phyloP scores from a whole-genome alignment of 2,329 filamentous ascomycete species.

The Nannizzia gypsea region DNA sequence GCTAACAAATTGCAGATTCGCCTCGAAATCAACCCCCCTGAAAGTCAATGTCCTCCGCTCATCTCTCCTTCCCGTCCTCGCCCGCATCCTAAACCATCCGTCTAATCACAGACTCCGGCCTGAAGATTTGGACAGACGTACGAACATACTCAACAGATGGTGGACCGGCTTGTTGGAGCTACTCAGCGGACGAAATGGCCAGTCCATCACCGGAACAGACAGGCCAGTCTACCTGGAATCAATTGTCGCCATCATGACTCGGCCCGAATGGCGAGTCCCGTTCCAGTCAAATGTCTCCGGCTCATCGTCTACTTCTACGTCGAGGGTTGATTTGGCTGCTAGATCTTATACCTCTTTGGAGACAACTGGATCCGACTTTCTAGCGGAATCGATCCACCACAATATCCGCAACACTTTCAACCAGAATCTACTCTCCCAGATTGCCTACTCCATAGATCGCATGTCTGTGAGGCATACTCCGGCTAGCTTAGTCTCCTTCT shows the following conservation, averaged over 20 bases:
- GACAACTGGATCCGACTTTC: conserved; percentile 53
- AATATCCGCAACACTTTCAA: conserved; percentile 81
- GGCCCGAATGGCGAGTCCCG: conserved; percentile 72
- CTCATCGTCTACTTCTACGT: conserved; percentile 40
- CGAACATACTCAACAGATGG: conserved; percentile 77
- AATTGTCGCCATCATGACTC: conserved; percentile 69
- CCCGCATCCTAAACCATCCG: conserved; percentile 54
- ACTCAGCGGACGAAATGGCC: conserved; percentile 61
- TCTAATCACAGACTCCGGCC: conserved; percentile 54
- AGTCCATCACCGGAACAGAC: conserved; percentile 73
- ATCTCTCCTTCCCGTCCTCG: conserved; percentile 64
- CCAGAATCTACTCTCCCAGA: conserved; percentile 68
- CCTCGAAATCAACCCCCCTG: conserved; percentile 58
- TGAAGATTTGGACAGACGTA: conserved; percentile 70
- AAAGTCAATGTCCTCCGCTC: conserved; percentile 65
- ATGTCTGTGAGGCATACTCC: conserved; percentile 67
- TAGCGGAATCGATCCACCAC: conserved; percentile 67
- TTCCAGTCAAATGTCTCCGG: conserved; percentile 40
- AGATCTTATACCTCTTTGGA: conserved; percentile 47
- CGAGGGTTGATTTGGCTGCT: conserved; percentile 26
- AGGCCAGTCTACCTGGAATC: conserved; percentile 69
- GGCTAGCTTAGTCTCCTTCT: conserved; percentile 66
- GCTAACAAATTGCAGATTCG: conserved; percentile 42
- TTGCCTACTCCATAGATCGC: conserved; percentile 77
- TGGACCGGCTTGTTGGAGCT: conserved; percentile 75